Percentiles rank a stretch among this genome's conserved stretches.
Evolutionary conservation across 257 asterid genomes (phyloP).

Genomic region (Thymus mandschuricus): DNA sequence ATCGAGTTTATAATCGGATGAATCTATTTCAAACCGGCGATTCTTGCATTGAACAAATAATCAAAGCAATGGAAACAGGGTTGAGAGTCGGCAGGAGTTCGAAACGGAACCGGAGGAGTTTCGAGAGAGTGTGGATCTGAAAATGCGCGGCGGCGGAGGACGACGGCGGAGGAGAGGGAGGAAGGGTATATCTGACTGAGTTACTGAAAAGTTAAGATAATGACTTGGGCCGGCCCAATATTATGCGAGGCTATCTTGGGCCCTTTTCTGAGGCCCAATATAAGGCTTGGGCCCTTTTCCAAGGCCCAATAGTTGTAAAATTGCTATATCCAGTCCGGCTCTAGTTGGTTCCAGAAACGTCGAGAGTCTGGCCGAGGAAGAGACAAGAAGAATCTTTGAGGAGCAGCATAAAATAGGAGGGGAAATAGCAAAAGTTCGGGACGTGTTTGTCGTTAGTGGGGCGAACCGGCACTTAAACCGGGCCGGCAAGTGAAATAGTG

Average conservation of each 20-base stretch:
- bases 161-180: constrained; percentile 24
- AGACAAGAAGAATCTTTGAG: constrained; percentile 27
- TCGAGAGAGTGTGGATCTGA: not conserved
- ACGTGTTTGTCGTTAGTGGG: constrained; percentile 27
- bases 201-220: not conserved
- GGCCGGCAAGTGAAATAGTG: constrained; percentile 27
- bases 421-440: constrained; percentile 13
- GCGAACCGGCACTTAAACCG: constrained; percentile 12
- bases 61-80: not conserved
- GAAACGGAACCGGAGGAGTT: not conserved
- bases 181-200: not conserved
- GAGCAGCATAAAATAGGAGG: constrained; percentile 10
- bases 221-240: no score
- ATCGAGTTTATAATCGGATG: constrained; percentile 25
- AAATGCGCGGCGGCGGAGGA: not conserved
- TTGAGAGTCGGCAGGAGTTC: not conserved
- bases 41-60: not conserved
- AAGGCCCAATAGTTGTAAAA: not conserved
- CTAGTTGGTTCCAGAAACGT: constrained; percentile 24
- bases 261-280: no score
- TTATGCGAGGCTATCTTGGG: no score
- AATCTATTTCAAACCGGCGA: not conserved
- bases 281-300: no score
- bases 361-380: not conserved
- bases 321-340: constrained; percentile 21